A percentile compares a stretch with the other conserved stretches of the same genome.
Evolutionary conservation across 148 eudicot species (phyloP).

Genomic region (Vaccinium vitisidaea): DNA sequence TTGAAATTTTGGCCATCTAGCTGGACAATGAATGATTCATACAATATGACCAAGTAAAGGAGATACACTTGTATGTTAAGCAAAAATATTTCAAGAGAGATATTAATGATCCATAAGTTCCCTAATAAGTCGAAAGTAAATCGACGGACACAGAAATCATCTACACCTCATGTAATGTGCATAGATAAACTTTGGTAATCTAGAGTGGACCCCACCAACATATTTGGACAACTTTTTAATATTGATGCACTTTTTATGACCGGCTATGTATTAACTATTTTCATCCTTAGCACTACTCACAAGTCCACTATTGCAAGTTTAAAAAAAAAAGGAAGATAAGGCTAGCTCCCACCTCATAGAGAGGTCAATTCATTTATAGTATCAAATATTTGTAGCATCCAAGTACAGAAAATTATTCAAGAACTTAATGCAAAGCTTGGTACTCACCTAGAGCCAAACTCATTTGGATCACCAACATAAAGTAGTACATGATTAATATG

Average conservation of each 20-base stretch:
- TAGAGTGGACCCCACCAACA: not conserved
- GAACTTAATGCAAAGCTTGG: not conserved
- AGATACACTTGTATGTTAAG: too few species aligned
- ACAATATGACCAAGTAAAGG: too few species aligned
- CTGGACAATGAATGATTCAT: too few species aligned
- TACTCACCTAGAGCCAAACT: not conserved
- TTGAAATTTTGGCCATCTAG: not conserved
- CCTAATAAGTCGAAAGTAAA: not conserved
- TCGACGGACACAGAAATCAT: not conserved
- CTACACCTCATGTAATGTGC: too few species aligned
- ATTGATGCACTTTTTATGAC: not conserved
- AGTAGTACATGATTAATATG: not conserved
- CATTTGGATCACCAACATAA: not conserved
- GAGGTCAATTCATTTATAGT: not conserved
- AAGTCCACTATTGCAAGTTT: not conserved
- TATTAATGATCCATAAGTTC: not conserved
- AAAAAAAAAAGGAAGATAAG: not conserved
- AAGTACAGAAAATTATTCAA: not conserved
- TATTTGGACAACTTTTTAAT: not conserved
- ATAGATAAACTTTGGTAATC: not conserved
- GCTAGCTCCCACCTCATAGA: not conserved
- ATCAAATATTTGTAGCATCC: not conserved
- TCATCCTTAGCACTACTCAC: not conserved
- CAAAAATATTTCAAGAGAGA: too few species aligned
- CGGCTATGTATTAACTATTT: not conserved